Evolutionary conservation across 1,284 basidiomycete genomes (phyloP), one percentile per base, ranked within the genome.

Genomic region (Ceratobasidium sp.): DNA sequence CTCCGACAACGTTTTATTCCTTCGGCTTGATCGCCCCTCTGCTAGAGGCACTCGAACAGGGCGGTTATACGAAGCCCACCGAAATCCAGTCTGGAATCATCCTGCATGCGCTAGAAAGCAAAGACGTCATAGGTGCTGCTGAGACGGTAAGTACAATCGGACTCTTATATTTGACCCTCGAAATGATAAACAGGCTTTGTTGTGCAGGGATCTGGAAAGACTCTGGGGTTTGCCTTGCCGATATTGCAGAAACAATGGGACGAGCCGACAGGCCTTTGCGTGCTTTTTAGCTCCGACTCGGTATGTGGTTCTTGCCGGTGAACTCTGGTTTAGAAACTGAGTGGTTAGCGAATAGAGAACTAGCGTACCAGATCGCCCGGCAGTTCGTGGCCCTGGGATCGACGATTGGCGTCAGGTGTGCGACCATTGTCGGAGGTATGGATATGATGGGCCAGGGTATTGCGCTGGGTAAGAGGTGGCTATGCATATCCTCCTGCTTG

Each of bases 301-400:
- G 84, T 77, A 99, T n/a, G n/a, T n/a, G n/a, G n/a, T n/a, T n/a
- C n/a, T n/a, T n/a, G n/a, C n/a, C n/a, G n/a, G n/a, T n/a, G n/a
- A n/a, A n/a, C n/a, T n/a, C n/a, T n/a, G n/a, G n/a, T n/a, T 38
- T 38, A 38, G 35, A 11, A 38, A 38, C 11, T 38, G 11, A 38
- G n/a, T 38, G 35, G 35, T 4, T 11, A 4, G 6, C 4, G 35
- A 38, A 38, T 64, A 85, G 96, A 80, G 98, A 99, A 83, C 85
- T 99, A 74, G 98, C 98, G n/a, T 98, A 94, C 81, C 98, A 99
- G 83, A 99, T 99, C 79, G 91, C 95, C 43, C 94, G 98, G 79
- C 96, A 98, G 80, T 95, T 99, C 77, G 93, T 97, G 78, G 89
- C 94, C 0, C 85, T 99, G 30, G 98, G 98, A 1, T 91, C 94